These are phyloP conservation scores for Haplosporangium sp. DNA, from an alignment of 371 early-diverging fungal species.

Conservation along the genomic window DNA sequence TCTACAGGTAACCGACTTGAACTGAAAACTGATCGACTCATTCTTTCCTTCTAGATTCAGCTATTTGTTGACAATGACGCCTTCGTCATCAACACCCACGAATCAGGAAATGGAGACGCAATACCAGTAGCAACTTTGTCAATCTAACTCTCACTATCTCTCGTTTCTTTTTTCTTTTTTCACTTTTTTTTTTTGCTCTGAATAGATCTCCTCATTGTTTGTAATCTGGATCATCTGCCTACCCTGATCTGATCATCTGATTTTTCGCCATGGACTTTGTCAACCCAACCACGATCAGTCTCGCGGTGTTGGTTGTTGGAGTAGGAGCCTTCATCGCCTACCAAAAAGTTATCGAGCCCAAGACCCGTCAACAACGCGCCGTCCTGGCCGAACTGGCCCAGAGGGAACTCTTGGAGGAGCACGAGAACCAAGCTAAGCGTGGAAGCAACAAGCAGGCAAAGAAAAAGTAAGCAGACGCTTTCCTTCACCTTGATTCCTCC, in stretches of 20 bases:
- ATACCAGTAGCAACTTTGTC: too few relatives aligned
- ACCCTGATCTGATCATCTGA: background rate
- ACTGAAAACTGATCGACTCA: too few relatives aligned
- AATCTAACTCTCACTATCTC: background rate
- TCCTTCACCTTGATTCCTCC: background rate
- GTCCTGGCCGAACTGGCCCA: conserved; percentile 47
- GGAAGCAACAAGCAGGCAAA: conserved; percentile 47
- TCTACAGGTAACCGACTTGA: too few relatives aligned
- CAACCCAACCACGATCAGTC: conserved; percentile 23
- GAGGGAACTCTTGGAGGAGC: conserved; percentile 49
- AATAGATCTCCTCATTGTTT: background rate
- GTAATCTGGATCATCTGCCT: background rate
- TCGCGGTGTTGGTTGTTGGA: conserved; percentile 8
- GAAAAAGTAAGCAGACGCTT: conserved; percentile 54
- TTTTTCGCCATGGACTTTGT: conserved; percentile 30
- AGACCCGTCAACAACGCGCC: conserved; percentile 31
- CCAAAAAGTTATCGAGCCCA: conserved; percentile 40
- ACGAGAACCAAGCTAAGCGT: conserved; percentile 43
- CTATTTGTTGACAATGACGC: too few relatives aligned
- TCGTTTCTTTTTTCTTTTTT: background rate
- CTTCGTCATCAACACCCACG: too few relatives aligned
- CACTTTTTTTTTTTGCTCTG: background rate
- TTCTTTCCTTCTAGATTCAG: too few relatives aligned
- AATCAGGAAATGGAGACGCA: too few relatives aligned
- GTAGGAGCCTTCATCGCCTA: conserved; percentile 20